A percentile compares a stretch with the other conserved stretches of the same genome.
phyloP scores from a whole-genome alignment of 352 stramenopile species.

The Blastocystis sp. region DNA sequence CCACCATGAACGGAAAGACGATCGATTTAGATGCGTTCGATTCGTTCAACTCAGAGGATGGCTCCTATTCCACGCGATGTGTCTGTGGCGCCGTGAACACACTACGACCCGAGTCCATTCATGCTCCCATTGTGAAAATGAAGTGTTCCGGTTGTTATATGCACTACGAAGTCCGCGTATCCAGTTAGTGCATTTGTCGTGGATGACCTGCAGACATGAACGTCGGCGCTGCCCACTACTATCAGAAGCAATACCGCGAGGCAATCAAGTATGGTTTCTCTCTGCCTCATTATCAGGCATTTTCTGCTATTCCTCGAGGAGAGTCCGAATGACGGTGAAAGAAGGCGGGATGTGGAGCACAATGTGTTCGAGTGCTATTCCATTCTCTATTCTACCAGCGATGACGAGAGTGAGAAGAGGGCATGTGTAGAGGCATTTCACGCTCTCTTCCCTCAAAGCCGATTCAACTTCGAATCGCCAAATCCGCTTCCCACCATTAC shows the following conservation, averaged over 20 bases:
- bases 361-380: conserved; percentile 17
- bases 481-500: too few relatives aligned
- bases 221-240: conserved; percentile 45
- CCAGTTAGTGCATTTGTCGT: neutral
- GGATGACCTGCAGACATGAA: conserved; percentile 31
- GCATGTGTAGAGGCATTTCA: conserved; percentile 2
- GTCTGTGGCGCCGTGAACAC: conserved; percentile 9
- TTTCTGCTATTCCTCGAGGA: neutral
- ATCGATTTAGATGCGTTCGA: conserved; percentile 10
- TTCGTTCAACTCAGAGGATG: neutral
- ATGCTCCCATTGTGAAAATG: neutral
- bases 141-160: conserved; percentile 24
- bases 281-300: neutral
- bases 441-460: neutral
- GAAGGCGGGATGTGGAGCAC: conserved; percentile 2
- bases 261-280: neutral
- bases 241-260: conserved; percentile 25
- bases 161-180: conserved; percentile 1
- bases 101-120: neutral
- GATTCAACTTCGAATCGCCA: neutral
- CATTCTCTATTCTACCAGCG: neutral
- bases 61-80: conserved; percentile 26
- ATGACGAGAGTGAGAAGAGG: neutral
- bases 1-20: conserved; percentile 22
- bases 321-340: neutral